phyloP scores from a whole-genome alignment of 1,284 basidiomycete species.

The Sutorius eximius region DNA sequence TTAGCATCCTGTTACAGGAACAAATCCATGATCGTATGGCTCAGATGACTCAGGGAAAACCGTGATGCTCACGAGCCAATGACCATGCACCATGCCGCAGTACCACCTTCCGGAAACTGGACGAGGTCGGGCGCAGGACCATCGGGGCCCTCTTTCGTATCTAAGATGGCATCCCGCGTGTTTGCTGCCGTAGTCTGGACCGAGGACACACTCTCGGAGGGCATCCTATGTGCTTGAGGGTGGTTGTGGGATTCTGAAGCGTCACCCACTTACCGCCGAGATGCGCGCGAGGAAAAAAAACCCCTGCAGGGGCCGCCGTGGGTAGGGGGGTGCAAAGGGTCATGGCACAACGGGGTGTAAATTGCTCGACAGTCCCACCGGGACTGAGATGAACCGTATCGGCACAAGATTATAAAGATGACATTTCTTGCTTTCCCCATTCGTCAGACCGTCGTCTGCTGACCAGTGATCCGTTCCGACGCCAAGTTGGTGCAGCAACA shows the following conservation, averaged over 20 bases:
- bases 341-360: not conserved
- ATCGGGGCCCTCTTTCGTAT: not conserved
- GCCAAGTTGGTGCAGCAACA: not conserved
- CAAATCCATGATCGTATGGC: not conserved
- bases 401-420: not conserved
- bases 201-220: not conserved
- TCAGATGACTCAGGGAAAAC: not conserved
- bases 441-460: not conserved
- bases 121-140: not conserved
- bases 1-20: conserved; percentile 17
- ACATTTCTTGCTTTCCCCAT: not conserved
- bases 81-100: conserved; percentile 26
- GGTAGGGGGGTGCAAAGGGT: not conserved
- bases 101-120: conserved; percentile 32
- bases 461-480: not conserved
- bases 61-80: conserved; percentile 22
- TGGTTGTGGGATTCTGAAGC: not conserved
- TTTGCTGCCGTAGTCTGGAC: not conserved
- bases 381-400: not conserved
- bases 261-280: too few species aligned
- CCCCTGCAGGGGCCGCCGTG: not conserved
- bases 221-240: conserved; percentile 9
- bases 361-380: not conserved
- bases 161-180: not conserved
- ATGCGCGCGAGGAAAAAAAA: not conserved